Percentiles rank a stretch among this genome's conserved stretches.
These are phyloP conservation scores for Tetrapisispora namnaoensis DNA, from an alignment of 805 yeast species.

Conservation along the genomic window DNA sequence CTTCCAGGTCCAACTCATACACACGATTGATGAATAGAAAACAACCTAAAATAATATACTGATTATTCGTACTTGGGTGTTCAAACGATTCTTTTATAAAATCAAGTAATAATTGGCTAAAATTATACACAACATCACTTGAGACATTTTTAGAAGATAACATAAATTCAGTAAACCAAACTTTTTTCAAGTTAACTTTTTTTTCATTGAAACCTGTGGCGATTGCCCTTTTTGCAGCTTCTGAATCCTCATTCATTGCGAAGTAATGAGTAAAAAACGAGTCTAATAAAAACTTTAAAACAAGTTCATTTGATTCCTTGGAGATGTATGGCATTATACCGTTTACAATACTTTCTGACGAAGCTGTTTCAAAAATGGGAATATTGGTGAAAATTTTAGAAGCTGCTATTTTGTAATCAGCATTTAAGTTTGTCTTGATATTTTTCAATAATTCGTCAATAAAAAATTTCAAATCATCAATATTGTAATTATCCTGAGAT, in stretches of 20 bases:
- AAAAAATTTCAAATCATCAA: conserved; percentile 27
- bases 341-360: conserved; percentile 33
- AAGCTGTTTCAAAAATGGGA: conserved; percentile 19
- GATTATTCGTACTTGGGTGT: conserved; percentile 36
- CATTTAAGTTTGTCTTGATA: conserved; percentile 47
- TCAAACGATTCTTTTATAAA: conserved; percentile 30
- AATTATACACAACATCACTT: conserved; percentile 30
- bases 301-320: conserved; percentile 69
- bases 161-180: conserved; percentile 51
- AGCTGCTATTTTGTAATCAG: conserved; percentile 55
- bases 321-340: conserved; percentile 42
- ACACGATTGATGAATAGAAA: conserved; percentile 15
- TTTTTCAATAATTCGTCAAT: conserved; percentile 47
- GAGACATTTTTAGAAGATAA: conserved; percentile 20
- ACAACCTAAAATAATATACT: conserved; percentile 14
- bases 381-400: conserved; percentile 36
- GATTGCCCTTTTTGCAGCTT: conserved; percentile 29
- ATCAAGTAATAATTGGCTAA: conserved; percentile 20
- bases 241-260: conserved; percentile 17
- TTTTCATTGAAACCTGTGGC: conserved; percentile 57
- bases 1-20: conserved; percentile 3
- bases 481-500: conserved; percentile 15
- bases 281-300: conserved; percentile 40
- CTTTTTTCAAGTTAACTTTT: conserved; percentile 49
- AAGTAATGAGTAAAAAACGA: conserved; percentile 42